Evolutionary conservation across 2,329 filamentous ascomycete genomes (phyloP).

Genomic region (Colletotrichum lini): DNA sequence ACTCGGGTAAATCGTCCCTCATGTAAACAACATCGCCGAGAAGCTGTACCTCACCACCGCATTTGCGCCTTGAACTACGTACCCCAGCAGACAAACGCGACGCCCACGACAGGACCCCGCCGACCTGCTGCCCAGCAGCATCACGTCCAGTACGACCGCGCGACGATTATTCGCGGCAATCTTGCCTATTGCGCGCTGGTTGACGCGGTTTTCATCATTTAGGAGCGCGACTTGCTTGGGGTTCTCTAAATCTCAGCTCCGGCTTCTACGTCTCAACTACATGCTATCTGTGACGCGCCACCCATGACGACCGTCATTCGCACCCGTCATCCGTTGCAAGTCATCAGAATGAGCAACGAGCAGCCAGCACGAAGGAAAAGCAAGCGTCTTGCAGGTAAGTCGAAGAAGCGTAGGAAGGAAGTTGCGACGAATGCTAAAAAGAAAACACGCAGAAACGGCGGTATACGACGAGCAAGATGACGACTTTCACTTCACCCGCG

Average conservation of each 20-base stretch:
- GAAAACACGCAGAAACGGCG: conserved; percentile 55
- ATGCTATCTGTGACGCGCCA: conserved; percentile 54
- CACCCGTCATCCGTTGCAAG: conserved; percentile 75
- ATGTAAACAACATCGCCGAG: conserved; percentile 44
- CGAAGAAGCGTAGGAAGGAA: conserved; percentile 11
- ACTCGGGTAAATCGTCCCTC: conserved; percentile 39
- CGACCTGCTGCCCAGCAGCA: background rate
- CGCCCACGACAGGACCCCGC: conserved; percentile 21
- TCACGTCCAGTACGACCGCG: background rate
- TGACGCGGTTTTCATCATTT: conserved; percentile 31
- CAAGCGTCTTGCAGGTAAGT: conserved; percentile 76
- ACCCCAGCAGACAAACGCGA: conserved; percentile 35
- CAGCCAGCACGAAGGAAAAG: conserved; percentile 72
- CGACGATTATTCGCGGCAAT: background rate
- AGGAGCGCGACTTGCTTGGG: conserved; percentile 24
- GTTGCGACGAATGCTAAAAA: conserved; percentile 77
- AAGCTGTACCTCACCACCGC: conserved; percentile 22
- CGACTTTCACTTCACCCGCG: conserved; percentile 82
- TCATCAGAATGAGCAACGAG: conserved; percentile 78
- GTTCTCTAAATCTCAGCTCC: conserved; percentile 1
- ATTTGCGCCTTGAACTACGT: conserved; percentile 25
- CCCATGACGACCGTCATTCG: conserved; percentile 81
- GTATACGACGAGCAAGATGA: conserved; percentile 78
- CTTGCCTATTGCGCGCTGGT: conserved; percentile 18
- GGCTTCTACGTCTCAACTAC: conserved; percentile 26